A percentile compares a stretch with the other conserved stretches of the same genome.
Evolutionary conservation across 768 basidiomycete species (phyloP).

Genomic region (Lyophyllum atratum): DNA sequence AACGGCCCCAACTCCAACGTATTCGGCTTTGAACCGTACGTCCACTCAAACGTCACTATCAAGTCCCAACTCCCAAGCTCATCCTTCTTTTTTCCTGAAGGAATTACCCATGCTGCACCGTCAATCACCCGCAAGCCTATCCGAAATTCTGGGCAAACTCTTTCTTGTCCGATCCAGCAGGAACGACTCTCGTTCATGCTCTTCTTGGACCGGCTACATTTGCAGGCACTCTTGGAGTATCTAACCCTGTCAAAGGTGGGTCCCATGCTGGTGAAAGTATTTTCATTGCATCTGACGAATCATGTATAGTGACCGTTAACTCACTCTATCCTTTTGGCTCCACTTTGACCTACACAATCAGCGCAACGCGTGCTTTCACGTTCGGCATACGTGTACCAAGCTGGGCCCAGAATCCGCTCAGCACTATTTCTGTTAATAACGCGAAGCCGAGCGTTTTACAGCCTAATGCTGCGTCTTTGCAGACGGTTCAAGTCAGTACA

Average conservation of each 20-base stretch:
- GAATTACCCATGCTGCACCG: conserved; percentile 46
- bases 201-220: conserved; percentile 42
- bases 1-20: conserved; percentile 42
- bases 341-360: conserved; percentile 36
- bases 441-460: conserved; percentile 21
- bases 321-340: conserved; percentile 42
- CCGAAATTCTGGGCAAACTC: conserved; percentile 46
- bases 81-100: conserved; percentile 15
- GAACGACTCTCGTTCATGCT: conserved; percentile 33
- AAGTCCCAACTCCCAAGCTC: background rate
- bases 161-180: conserved; percentile 33
- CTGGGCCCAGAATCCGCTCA: conserved; percentile 37
- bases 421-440: conserved; percentile 35
- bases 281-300: too few species aligned
- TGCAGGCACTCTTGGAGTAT: conserved; percentile 31
- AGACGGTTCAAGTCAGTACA: conserved; percentile 29
- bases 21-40: conserved; percentile 45
- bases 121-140: conserved; percentile 41
- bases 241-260: conserved; percentile 34
- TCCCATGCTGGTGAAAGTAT: too few species aligned
- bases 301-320: conserved; percentile 33
- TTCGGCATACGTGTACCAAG: conserved; percentile 41
- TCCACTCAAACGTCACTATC: background rate
- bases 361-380: conserved; percentile 30
- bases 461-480: conserved; percentile 31